Evolutionary conservation across 2,329 filamentous ascomycete species (phyloP).

Genomic region (Lecanosticta acicola): DNA sequence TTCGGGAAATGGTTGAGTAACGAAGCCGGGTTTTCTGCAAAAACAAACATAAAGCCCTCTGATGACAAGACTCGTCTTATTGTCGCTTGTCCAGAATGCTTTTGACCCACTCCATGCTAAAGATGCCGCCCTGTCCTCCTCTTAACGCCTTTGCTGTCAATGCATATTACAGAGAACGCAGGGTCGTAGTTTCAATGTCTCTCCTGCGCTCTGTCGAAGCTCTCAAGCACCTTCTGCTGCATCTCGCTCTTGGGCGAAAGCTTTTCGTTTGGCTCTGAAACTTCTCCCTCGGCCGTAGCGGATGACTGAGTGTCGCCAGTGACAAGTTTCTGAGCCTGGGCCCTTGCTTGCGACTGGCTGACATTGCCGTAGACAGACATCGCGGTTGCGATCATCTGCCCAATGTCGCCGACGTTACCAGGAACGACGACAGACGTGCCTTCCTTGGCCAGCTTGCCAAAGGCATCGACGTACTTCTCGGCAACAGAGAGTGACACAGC

Average conservation of each 20-base stretch:
- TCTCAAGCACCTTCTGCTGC: slow-evolving; percentile 36
- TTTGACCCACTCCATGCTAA: background rate
- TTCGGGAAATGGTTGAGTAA: background rate
- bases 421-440: slow-evolving; percentile 93
- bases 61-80: background rate
- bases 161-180: slow-evolving; percentile 4
- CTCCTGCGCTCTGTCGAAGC: slow-evolving; percentile 35
- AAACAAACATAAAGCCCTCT: background rate
- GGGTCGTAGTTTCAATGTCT: slow-evolving; percentile 26
- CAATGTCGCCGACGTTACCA: slow-evolving; percentile 93
- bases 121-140: slow-evolving; percentile 2
- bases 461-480: slow-evolving; percentile 97
- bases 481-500: slow-evolving; percentile 85
- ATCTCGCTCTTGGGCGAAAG: slow-evolving; percentile 27
- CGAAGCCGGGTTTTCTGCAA: background rate
- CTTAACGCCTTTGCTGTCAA: slow-evolving; percentile 6
- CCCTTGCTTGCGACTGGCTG: slow-evolving; percentile 68
- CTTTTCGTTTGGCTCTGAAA: slow-evolving; percentile 10
- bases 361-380: slow-evolving; percentile 95
- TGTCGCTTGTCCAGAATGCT: background rate
- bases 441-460: slow-evolving; percentile 86
- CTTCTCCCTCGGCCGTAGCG: slow-evolving; percentile 7
- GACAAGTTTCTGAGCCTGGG: slow-evolving; percentile 51
- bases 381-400: slow-evolving; percentile 92
- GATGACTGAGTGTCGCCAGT: slow-evolving; percentile 11